These are phyloP conservation scores for Exophiala dermatitidis DNA, from an alignment of 2,329 filamentous ascomycete species.

Conservation along the genomic window DNA sequence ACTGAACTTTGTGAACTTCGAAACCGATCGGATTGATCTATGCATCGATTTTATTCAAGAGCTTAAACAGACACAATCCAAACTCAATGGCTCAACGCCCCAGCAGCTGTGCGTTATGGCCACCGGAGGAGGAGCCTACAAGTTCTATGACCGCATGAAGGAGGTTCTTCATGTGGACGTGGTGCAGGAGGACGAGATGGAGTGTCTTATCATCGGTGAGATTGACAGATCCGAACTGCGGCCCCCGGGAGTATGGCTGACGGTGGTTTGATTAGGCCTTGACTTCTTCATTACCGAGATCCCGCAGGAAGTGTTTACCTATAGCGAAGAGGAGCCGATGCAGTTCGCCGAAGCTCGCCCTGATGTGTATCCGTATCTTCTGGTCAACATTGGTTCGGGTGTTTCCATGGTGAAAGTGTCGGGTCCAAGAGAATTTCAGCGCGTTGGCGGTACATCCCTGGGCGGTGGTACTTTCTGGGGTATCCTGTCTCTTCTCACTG, in stretches of 20 bases:
- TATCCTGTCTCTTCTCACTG: conserved; percentile 80
- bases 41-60: conserved; percentile 88
- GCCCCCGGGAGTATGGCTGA: background rate
- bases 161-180: conserved; percentile 74
- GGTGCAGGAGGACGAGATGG: conserved; percentile 93
- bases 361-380: conserved; percentile 92
- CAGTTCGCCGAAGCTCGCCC: conserved; percentile 68
- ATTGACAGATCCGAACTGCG: background rate
- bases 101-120: conserved; percentile 85
- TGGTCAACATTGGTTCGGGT: conserved; percentile 96
- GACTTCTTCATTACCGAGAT: conserved; percentile 99
- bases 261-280: conserved; percentile 52
- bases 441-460: conserved; percentile 88
- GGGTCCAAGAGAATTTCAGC: conserved; percentile 74
- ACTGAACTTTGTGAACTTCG: conserved; percentile 91
- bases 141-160: conserved; percentile 88
- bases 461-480: conserved; percentile 98
- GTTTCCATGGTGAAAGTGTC: conserved; percentile 97
- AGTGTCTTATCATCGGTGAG: conserved; percentile 86
- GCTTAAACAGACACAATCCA: conserved; percentile 72
- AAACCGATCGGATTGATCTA: conserved; percentile 88
- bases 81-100: conserved; percentile 63
- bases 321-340: conserved; percentile 82
- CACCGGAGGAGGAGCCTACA: conserved; percentile 90
- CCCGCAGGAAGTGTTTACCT: conserved; percentile 92